Base-by-base conservation (phyloP, 2,329 filamentous ascomycete species). In the Colletotrichum cuscutae region DNA sequence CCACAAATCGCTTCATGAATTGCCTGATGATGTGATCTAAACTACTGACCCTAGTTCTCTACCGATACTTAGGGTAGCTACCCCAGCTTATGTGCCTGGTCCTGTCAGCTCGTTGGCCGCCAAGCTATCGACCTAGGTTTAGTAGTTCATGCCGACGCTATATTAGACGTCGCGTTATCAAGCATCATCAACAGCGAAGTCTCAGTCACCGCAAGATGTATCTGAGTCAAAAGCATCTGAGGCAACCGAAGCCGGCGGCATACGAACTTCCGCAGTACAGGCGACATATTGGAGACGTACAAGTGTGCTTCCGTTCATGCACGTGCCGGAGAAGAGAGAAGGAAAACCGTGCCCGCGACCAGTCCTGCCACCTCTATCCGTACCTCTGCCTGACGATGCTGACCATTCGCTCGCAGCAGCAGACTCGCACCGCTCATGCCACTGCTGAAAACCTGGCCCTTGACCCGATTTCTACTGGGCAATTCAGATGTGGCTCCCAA, bases 381-480 rank as follows among this genome's bases (percentile, higher is more conserved):
- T n/a, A 42, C 22, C 35, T 46, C 59, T 58, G 56, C 57, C 35
- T 68, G 57, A 52, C 22, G 58, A 64, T 35, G 59, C 52, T 64
- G 65, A 46, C 60, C 66, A 63, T 59, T 69, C 26, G 42, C 49
- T 58, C 19, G 46, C 57, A 63, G 37, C 42, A 42, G 13, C 35
- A 53, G 30, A 37, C 49, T 61, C 32, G 64, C 65, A 68, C 58
- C 52, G 65, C 65, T 68, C 59, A 72, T 68, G 69, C 52, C 65
- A 63, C 69, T 61, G 66, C 56, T 57, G 46, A 26, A 26, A 52
- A 26, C 35, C 49, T 63, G 30, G 70, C 52, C 61, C 54, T 61
- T 19, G 56, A 24, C 42, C 28, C 19, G 32, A 15, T 35, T 70
- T 42, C 60, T 65, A 72, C 70, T 72, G 70, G 60, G 42, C 70